Base-by-base conservation (phyloP, 441 rosid genomes). In the Gossypium lobatum region DNA sequence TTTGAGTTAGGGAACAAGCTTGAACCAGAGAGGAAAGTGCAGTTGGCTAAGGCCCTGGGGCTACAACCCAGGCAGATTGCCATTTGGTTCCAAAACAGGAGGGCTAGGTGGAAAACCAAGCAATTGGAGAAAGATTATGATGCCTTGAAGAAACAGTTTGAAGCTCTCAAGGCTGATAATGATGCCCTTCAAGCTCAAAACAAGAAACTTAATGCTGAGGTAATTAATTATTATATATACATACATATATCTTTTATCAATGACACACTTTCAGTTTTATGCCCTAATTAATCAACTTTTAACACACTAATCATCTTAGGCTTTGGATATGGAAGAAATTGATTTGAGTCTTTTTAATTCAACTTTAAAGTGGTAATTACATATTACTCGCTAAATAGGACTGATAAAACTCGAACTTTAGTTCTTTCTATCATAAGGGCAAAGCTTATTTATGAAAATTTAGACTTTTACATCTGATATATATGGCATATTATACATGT, bases 31-130 rank as follows among this genome's bases (percentile, higher is more conserved):
- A 89, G 98, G 82, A 95, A 95, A 84, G 75, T 89, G 78, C 97
- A 91, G 76, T 79, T 95, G 73, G 99, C 99, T 54, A 88, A 87
- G 81, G 92, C 93, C 61, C 76, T 95, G 57, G 96, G 97, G 17
- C 63, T 95, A 79, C 98, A 91, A 78, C 98, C 99, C 0, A 87
- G 97, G 39, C 98, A 95, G 78, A 80, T 95, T 0, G 97, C 98
- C 50, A 95, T 95, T 13, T 95, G 98, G 98, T 95, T 95, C 80
- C 99, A 95, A 75, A 95, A 95, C 81, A 85, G 99, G 76, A 86
- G 98, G 77, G 98, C 98, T 52, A 80, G 97, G 60, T 95, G 97
- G 97, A 95, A 95, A 86, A 93, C 96, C 10, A 95, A 92, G 83
- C 98, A 95, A 78, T 78, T 95, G 74, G 99, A 95, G 85, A 88